Percentiles rank a stretch among this genome's conserved stretches.
These are phyloP conservation scores for Fusarium miscanthi DNA, from an alignment of 2,329 filamentous ascomycete species.

Conservation along the genomic window DNA sequence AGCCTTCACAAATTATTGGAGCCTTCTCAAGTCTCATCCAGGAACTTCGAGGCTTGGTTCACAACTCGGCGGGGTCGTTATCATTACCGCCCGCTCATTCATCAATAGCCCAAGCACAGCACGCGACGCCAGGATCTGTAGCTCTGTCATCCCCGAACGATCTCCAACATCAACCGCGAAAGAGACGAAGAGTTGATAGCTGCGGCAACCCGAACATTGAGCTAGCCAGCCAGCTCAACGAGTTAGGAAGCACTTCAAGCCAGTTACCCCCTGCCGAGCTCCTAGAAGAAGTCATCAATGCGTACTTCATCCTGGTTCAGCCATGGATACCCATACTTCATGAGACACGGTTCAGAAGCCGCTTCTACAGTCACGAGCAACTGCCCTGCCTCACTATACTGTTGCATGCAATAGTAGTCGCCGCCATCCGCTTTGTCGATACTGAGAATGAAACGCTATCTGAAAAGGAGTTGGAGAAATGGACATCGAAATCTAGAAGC, in stretches of 20 bases:
- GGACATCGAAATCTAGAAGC: conserved; percentile 26
- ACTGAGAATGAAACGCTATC: background rate
- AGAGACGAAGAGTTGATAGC: conserved; percentile 35
- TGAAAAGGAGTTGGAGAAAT: conserved; percentile 6
- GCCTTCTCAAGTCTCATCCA: conserved; percentile 34
- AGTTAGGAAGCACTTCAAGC: conserved; percentile 4
- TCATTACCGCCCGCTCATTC: background rate
- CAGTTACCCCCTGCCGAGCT: conserved; percentile 31
- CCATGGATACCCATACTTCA: conserved; percentile 40
- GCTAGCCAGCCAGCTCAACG: conserved; percentile 29
- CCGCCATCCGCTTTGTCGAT: conserved; percentile 34
- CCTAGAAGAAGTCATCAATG: conserved; percentile 34
- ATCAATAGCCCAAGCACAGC: background rate
- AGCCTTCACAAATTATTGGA: conserved; percentile 24
- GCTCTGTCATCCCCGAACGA: background rate
- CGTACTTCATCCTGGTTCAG: conserved; percentile 37
- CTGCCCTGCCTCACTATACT: conserved; percentile 23
- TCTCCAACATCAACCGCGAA: conserved; percentile 15
- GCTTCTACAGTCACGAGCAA: conserved; percentile 35
- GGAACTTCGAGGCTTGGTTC: conserved; percentile 26
- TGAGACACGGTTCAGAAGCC: conserved; percentile 36
- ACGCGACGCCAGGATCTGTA: background rate
- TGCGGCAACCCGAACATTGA: conserved; percentile 41
- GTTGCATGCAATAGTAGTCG: conserved; percentile 37
- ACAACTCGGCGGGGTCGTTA: background rate